These are phyloP conservation scores for Oryza australiensis DNA, from an alignment of 176 grass and related monocot genomes.

Conservation along the genomic window DNA sequence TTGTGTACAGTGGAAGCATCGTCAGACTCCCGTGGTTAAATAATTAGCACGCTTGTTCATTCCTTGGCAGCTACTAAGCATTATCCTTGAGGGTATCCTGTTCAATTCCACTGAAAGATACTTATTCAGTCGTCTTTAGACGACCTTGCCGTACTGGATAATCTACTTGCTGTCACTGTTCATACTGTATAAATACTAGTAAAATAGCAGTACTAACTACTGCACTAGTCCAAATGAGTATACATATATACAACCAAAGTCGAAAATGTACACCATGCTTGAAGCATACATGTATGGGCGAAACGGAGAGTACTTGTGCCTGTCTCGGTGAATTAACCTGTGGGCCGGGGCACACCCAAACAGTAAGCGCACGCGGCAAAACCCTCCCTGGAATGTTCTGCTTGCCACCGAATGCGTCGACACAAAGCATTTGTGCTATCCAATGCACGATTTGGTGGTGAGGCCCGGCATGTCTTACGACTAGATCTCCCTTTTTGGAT, in stretches of 20 bases:
- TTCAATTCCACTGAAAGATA: not conserved
- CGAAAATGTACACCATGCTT: not conserved
- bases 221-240: not conserved
- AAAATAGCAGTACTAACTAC: not conserved
- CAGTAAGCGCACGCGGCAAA: conserved; percentile 19
- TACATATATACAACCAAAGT: not conserved
- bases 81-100: not conserved
- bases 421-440: conserved; percentile 10
- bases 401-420: conserved; percentile 6
- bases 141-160: not conserved
- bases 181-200: not conserved
- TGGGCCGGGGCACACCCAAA: too few species aligned
- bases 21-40: not conserved
- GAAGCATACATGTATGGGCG: not conserved
- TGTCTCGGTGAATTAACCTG: too few species aligned
- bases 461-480: conserved; percentile 2
- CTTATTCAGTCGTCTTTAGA: not conserved
- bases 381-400: conserved; percentile 22
- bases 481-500: conserved; percentile 20
- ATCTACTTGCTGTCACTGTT: not conserved
- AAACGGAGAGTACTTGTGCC: not conserved
- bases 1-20: not conserved
- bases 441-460: conserved; percentile 9
- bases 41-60: not conserved
- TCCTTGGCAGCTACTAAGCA: not conserved